Base-by-base conservation (phyloP, 371 early-diverging fungal species). In the Saksenaea oblongispora region DNA sequence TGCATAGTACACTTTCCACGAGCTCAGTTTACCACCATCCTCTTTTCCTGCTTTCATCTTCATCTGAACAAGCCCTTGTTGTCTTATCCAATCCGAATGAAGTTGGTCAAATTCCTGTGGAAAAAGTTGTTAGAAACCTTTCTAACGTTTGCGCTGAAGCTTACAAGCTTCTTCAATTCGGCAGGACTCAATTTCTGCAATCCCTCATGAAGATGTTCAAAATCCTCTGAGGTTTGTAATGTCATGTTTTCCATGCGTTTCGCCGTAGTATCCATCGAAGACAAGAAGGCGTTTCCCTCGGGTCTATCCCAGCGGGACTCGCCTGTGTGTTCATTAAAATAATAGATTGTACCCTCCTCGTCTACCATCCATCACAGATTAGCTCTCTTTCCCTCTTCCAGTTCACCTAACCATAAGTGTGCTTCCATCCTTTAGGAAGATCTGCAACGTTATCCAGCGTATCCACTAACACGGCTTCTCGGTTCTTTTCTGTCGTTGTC, bases 281-380 rank as follows among this genome's bases (percentile, higher is more conserved):
- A 47, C 24, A 22, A 47, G 22, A 47, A 22, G 1, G 24, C 51
- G 41, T 27, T 53, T 42, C 14, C 42, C 7, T 47, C 51, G 11
- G 72, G 70, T 7, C 41, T 60, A 11, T 79, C 81, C 83, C 85
- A 81, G 15, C 75, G 70, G 11, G 85, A 74, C 63, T 80, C 76
- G n/a, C 82, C 77, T 0, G 83, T 82, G 2, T 58, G 61, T 34
- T 73, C 71, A 37, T 85, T 82, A 47, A 85, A 85, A 68, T 81
- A 85, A 44, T 82, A 84, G 27, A 69, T 71, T 2, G 76, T 70
- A 2, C 85, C 84, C 34, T 73, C 66, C 28, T 80, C 70, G 58
- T 80, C 77, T 80, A 63, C 35, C 44, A 51, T 62, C 59, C 58
- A 41, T 26, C 11, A 15, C 31, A 22, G 27, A 18, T 39, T 39